These are phyloP conservation scores for Alternaria gaisen DNA, from an alignment of 2,329 filamentous ascomycete species.

Conservation along the genomic window DNA sequence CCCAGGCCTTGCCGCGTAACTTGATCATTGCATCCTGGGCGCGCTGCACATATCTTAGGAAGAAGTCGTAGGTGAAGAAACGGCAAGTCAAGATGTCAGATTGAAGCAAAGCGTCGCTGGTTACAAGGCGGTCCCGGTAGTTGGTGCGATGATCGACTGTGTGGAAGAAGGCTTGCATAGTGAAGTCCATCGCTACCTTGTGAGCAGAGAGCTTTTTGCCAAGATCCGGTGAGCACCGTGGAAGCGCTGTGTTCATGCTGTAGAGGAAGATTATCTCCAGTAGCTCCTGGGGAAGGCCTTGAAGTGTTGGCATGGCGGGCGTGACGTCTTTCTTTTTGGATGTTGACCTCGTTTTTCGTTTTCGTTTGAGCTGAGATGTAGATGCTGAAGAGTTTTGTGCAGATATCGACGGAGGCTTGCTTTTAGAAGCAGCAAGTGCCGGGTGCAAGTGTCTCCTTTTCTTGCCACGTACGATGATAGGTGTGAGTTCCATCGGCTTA, in stretches of 20 bases:
- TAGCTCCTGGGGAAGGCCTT: constrained; percentile 47
- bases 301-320: constrained; percentile 44
- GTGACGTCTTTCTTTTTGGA: constrained; percentile 23
- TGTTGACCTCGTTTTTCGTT: constrained; percentile 20
- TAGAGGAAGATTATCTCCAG: constrained; percentile 49
- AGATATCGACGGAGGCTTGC: constrained; percentile 1
- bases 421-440: constrained; percentile 4
- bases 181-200: constrained; percentile 39
- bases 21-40: constrained; percentile 41
- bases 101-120: constrained; percentile 34
- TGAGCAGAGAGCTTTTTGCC: constrained; percentile 45
- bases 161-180: constrained; percentile 45
- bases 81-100: constrained; percentile 42
- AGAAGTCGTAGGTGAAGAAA: constrained; percentile 51
- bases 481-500: constrained; percentile 45
- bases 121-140: constrained; percentile 30
- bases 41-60: constrained; percentile 42
- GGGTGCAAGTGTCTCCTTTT: constrained; percentile 34
- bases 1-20: constrained; percentile 44
- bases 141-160: constrained; percentile 44
- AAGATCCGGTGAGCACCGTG: constrained; percentile 39
- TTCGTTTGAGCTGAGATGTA: constrained; percentile 18
- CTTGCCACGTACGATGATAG: constrained; percentile 45
- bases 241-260: constrained; percentile 48
- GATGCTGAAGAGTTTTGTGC: constrained; percentile 13